phyloP scores from a whole-genome alignment of 1,284 basidiomycete genomes.

The Malassezia psittaci region DNA sequence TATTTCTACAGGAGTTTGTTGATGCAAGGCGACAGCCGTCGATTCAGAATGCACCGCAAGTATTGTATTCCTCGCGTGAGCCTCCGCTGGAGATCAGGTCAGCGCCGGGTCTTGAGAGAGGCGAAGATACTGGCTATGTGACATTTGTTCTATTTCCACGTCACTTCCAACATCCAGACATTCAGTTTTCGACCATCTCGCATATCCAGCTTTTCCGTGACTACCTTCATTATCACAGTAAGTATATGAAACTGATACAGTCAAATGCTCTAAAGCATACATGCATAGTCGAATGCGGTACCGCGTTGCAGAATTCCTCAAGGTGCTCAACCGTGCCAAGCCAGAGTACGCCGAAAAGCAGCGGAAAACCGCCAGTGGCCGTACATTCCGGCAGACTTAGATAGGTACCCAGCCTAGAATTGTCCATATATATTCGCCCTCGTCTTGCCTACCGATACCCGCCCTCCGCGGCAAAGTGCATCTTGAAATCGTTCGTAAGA shows the following conservation, averaged over 20 bases:
- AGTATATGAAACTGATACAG: slow-evolving; percentile 46
- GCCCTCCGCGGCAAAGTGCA: slow-evolving; percentile 4
- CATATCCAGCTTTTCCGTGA: slow-evolving; percentile 95
- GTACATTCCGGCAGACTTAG: slow-evolving; percentile 36
- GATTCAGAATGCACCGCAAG: slow-evolving; percentile 94
- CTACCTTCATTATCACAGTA: slow-evolving; percentile 85
- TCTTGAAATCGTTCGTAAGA: neutral
- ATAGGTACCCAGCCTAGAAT: slow-evolving; percentile 9
- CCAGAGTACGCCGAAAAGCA: slow-evolving; percentile 72
- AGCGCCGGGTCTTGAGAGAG: slow-evolving; percentile 65
- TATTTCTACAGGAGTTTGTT: slow-evolving; percentile 98
- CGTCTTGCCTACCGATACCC: slow-evolving; percentile 14
- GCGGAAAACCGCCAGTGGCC: slow-evolving; percentile 70
- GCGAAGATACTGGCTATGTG: slow-evolving; percentile 91
- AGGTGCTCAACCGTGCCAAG: slow-evolving; percentile 95
- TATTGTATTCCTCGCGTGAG: slow-evolving; percentile 89
- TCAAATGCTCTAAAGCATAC: slow-evolving; percentile 98
- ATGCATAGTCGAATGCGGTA: slow-evolving; percentile 97
- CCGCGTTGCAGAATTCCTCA: slow-evolving; percentile 91
- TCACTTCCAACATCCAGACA: slow-evolving; percentile 71
- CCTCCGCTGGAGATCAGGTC: slow-evolving; percentile 91
- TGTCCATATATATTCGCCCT: slow-evolving; percentile 17
- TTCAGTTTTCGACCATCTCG: slow-evolving; percentile 75
- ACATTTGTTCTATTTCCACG: slow-evolving; percentile 97
- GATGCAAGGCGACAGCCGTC: slow-evolving; percentile 85